These are phyloP conservation scores for Primulina huaijiensis DNA, from an alignment of 257 asterid genomes.

Conservation along the genomic window DNA sequence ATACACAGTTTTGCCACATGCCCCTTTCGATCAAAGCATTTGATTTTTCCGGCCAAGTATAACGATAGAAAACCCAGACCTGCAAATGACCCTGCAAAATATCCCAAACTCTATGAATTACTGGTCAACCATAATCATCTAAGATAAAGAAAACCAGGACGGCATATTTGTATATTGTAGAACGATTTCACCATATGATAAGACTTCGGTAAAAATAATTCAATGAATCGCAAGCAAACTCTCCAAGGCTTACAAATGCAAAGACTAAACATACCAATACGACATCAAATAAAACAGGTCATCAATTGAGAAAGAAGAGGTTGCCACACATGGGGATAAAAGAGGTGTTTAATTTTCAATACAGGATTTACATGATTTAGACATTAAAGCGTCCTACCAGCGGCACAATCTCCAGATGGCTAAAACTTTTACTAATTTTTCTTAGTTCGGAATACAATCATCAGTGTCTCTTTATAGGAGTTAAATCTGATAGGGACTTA, in stretches of 20 bases:
- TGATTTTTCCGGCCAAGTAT: slow-evolving; percentile 46
- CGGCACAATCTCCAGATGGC: not conserved
- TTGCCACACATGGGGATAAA: not conserved
- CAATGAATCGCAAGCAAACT: not conserved
- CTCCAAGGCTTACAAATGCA: not conserved
- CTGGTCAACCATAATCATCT: not conserved
- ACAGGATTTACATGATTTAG: not conserved
- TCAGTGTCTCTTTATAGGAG: not conserved
- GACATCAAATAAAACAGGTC: not conserved
- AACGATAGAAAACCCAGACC: slow-evolving; percentile 45
- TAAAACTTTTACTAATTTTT: no score
- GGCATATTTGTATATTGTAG: not conserved
- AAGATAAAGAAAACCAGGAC: not conserved
- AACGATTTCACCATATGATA: not conserved
- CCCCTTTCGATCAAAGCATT: slow-evolving; percentile 39
- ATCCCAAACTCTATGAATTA: not conserved
- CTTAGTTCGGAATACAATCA: not conserved
- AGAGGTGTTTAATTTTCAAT: no score
- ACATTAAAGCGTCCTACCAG: not conserved
- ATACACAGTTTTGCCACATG: slow-evolving; percentile 47
- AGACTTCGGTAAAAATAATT: not conserved
- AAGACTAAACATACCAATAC: not conserved
- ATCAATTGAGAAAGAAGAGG: not conserved
- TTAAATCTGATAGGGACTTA: not conserved
- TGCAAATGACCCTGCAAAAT: slow-evolving; percentile 49